Evolutionary conservation across 768 basidiomycete species (phyloP).

Genomic region (Pholiota molesta): DNA sequence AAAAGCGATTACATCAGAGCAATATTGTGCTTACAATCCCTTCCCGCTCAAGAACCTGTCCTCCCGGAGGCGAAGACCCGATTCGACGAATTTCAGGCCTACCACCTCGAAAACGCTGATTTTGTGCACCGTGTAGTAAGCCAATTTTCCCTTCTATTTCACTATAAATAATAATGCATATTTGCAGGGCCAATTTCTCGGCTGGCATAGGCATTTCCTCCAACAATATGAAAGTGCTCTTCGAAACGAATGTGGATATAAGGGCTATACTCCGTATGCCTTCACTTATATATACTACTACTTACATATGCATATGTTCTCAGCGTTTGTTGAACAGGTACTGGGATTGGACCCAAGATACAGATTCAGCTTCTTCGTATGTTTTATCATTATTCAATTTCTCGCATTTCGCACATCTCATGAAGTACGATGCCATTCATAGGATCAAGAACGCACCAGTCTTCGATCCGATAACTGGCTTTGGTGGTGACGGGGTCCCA

Average conservation of each 20-base stretch:
- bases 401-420: not conserved
- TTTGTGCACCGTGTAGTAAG: conserved; percentile 35
- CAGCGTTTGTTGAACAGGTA: conserved; percentile 26
- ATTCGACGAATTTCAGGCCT: conserved; percentile 40
- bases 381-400: not conserved
- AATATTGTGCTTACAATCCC: conserved; percentile 30
- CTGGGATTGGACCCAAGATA: conserved; percentile 44
- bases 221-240: conserved; percentile 35
- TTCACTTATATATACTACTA: not conserved
- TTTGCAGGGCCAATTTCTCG: conserved; percentile 37
- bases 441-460: conserved; percentile 37
- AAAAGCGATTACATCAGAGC: conserved; percentile 31
- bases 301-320: not conserved
- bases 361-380: conserved; percentile 23
- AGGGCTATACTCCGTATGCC: conserved; percentile 36
- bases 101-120: conserved; percentile 31
- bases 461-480: conserved; percentile 38
- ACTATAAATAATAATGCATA: not conserved
- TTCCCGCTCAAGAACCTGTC: conserved; percentile 24
- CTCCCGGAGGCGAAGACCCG: conserved; percentile 26
- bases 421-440: not conserved
- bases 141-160: not conserved
- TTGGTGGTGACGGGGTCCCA: conserved; percentile 38
- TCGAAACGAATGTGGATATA: conserved; percentile 37
- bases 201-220: conserved; percentile 39